These are phyloP conservation scores for Fusarium cyanostomum DNA, from an alignment of 2,329 filamentous ascomycete genomes.

Conservation along the genomic window DNA sequence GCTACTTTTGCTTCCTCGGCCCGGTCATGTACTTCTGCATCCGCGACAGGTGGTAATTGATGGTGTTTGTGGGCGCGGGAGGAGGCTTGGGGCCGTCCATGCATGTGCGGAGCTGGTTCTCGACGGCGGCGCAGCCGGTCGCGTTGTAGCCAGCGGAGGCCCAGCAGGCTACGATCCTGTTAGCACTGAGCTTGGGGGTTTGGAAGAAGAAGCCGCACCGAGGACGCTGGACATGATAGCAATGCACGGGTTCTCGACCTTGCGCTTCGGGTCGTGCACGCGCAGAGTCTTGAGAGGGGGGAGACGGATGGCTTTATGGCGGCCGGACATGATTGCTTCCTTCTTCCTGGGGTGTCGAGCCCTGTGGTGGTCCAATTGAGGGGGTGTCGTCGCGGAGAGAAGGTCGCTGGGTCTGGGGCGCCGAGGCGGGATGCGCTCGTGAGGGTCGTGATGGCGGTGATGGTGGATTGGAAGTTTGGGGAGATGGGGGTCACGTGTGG, in stretches of 20 bases:
- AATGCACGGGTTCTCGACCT: constrained; percentile 62
- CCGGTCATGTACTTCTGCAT: constrained; percentile 76
- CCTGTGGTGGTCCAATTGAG: constrained; percentile 15
- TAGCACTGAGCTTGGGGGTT: not conserved
- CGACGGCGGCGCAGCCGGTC: constrained; percentile 66
- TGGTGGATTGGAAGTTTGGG: constrained; percentile 34
- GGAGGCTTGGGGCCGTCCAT: constrained; percentile 80
- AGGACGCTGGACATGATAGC: constrained; percentile 67
- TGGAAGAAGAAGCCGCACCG: constrained; percentile 50
- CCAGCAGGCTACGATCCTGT: constrained; percentile 74
- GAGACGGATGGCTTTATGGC: constrained; percentile 64
- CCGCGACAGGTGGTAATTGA: constrained; percentile 92
- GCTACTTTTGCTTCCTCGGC: constrained; percentile 49
- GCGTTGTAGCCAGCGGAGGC: constrained; percentile 78
- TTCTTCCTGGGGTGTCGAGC: no score
- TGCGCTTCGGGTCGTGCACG: constrained; percentile 62
- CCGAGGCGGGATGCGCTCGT: not conserved
- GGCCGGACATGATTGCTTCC: constrained; percentile 53
- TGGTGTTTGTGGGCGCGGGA: constrained; percentile 70
- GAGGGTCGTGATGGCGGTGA: constrained; percentile 12
- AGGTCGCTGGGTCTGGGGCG: not conserved
- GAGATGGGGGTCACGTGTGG: constrained; percentile 36
- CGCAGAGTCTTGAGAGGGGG: constrained; percentile 65
- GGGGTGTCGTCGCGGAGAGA: not conserved
- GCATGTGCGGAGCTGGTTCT: constrained; percentile 69